Evolutionary conservation across 805 yeast species (phyloP).

Genomic region (Kodamaea kaohsiungensis): DNA sequence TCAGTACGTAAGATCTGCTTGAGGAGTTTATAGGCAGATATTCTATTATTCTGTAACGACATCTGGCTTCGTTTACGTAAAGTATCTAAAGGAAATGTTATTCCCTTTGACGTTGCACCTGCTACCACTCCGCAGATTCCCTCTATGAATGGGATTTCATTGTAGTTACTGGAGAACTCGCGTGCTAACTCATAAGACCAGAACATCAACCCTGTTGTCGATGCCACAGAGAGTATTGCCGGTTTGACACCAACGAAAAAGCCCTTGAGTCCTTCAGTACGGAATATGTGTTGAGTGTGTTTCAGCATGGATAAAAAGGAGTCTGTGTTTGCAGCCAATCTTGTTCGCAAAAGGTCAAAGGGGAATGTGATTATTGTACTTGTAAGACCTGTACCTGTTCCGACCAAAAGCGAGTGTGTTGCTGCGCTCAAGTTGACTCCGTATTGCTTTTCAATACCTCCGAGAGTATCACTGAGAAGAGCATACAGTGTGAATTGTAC

Average conservation of each 20-base stretch:
- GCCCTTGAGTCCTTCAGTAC: conserved; percentile 41
- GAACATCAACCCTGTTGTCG: conserved; percentile 75
- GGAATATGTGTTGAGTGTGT: conserved; percentile 27
- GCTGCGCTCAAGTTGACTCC: conserved; percentile 31
- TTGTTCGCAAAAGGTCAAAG: conserved; percentile 83
- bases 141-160: conserved; percentile 43
- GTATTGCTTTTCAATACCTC: conserved; percentile 23
- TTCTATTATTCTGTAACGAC: conserved; percentile 11
- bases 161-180: conserved; percentile 28
- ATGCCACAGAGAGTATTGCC: conserved; percentile 61
- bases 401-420: conserved; percentile 56
- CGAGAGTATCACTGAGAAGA: conserved; percentile 47
- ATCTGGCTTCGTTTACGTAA: conserved; percentile 78
- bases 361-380: conserved; percentile 84
- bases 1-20: conserved; percentile 49
- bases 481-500: conserved; percentile 78
- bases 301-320: conserved; percentile 39
- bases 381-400: conserved; percentile 72
- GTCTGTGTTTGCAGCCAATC: conserved; percentile 68
- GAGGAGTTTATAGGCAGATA: conserved; percentile 25
- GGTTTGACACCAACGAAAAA: conserved; percentile 53
- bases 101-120: conserved; percentile 70
- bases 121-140: conserved; percentile 72
- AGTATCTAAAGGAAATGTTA: conserved; percentile 85
- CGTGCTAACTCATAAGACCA: conserved; percentile 60